A percentile compares a stretch with the other conserved stretches of the same genome.
These are phyloP conservation scores for Neofusicoccum umdonicola DNA, from an alignment of 2,329 filamentous ascomycete species.

Conservation along the genomic window DNA sequence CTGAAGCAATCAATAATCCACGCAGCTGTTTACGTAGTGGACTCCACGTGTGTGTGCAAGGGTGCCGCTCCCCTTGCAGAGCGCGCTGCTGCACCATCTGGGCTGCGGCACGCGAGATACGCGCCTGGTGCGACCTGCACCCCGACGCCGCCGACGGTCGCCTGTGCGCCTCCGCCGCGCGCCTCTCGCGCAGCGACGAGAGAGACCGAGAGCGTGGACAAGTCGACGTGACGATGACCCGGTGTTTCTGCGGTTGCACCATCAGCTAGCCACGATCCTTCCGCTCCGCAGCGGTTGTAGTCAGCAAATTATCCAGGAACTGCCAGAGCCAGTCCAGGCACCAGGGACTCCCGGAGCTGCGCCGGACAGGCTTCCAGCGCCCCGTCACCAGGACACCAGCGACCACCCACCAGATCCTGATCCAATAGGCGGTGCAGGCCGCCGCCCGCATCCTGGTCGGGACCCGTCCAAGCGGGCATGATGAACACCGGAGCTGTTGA, in stretches of 20 bases:
- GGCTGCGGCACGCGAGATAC: neutral
- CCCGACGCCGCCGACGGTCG: neutral
- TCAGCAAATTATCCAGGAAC: neutral
- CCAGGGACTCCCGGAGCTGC: no score
- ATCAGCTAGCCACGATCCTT: neutral
- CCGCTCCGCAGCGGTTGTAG: neutral
- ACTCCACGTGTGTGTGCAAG: neutral
- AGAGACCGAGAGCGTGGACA: neutral
- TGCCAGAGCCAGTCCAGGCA: neutral
- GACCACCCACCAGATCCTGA: neutral
- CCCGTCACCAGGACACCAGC: neutral
- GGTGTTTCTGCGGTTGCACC: constrained; percentile 6
- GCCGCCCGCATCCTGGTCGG: neutral
- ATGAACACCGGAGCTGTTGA: neutral
- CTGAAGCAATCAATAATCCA: neutral
- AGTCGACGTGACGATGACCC: neutral
- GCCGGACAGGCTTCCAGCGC: neutral
- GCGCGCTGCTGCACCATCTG: neutral
- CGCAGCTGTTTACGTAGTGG: constrained; percentile 11
- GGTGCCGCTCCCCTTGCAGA: neutral
- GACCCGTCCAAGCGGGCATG: neutral
- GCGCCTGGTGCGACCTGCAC: neutral
- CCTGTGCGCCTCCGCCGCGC: neutral
- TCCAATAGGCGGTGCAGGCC: neutral
- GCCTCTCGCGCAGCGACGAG: neutral